Conservation (phyloP, 2,329 filamentous ascomycete genomes). For the Botrytis sinoallii region DNA sequence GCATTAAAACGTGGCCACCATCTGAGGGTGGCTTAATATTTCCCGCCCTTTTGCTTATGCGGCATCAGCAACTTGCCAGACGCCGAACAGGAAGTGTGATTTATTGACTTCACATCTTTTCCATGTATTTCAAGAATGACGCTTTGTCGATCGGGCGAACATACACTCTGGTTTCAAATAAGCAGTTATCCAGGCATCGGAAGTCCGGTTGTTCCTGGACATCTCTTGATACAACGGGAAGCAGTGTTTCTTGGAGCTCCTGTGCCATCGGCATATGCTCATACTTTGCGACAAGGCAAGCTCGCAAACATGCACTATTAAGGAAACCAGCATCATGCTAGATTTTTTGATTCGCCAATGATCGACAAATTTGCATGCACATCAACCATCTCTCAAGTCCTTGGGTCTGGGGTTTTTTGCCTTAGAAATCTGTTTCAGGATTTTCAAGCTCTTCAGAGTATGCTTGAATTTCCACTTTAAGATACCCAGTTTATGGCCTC, state of each 20-base stretch:
- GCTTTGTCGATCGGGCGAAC: not conserved
- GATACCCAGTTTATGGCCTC: not conserved
- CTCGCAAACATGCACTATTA: not conserved
- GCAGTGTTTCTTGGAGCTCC: not conserved
- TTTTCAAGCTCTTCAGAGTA: not conserved
- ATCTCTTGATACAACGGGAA: not conserved
- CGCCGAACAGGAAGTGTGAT: not conserved
- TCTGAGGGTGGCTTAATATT: not conserved
- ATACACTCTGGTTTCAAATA: not conserved
- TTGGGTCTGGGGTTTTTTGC: not conserved
- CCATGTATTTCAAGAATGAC: not conserved
- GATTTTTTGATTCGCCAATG: not conserved
- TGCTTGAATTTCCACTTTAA: not conserved
- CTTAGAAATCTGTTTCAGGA: not conserved
- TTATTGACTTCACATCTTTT: not conserved
- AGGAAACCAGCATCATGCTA: not conserved
- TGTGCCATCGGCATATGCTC: not conserved
- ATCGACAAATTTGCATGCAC: not conserved
- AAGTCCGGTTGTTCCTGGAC: not conserved
- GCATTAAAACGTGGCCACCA: slow-evolving; percentile 11
- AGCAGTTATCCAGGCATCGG: not conserved
- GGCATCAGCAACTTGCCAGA: not conserved
- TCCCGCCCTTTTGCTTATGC: not conserved
- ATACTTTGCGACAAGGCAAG: not conserved
- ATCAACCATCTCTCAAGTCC: not conserved